Conservation (phyloP, 139 green algal genomes). For the Chlamydomonas sphaeroides region DNA sequence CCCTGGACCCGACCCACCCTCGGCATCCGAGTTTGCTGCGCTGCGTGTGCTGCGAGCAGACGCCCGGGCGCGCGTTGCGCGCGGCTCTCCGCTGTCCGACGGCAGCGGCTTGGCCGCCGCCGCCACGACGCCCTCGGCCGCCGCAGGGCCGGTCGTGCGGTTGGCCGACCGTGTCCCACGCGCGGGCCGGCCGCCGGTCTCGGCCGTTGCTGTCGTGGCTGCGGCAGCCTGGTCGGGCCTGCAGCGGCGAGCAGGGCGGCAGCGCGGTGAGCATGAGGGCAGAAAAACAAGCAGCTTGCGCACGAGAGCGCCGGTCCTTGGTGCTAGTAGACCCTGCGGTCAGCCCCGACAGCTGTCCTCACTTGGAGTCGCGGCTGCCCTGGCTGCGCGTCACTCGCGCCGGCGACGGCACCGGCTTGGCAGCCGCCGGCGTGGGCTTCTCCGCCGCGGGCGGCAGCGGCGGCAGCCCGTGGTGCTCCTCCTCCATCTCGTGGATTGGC, state of each 20-base stretch:
- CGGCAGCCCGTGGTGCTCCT: constrained; percentile 24
- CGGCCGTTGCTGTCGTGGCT: neutral
- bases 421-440: too few relatives aligned
- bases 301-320: too few relatives aligned
- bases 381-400: constrained; percentile 18
- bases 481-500: constrained; percentile 19
- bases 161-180: neutral
- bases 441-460: neutral
- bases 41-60: neutral
- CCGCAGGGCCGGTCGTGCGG: neutral
- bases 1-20: neutral
- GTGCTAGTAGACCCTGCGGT: too few relatives aligned
- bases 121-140: neutral
- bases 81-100: constrained; percentile 21
- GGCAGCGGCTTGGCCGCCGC: constrained; percentile 8
- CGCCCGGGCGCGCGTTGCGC: neutral
- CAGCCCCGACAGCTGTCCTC: too few relatives aligned
- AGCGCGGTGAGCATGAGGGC: too few relatives aligned
- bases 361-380: constrained; percentile 23
- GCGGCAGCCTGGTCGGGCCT: too few relatives aligned
- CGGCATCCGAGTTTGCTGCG: neutral
- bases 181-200: neutral
- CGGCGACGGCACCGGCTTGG: neutral
- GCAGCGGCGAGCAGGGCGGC: too few relatives aligned
- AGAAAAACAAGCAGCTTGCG: too few relatives aligned